Base-by-base conservation (phyloP, 2,329 filamentous ascomycete genomes). In the Botryotinia globosa region DNA sequence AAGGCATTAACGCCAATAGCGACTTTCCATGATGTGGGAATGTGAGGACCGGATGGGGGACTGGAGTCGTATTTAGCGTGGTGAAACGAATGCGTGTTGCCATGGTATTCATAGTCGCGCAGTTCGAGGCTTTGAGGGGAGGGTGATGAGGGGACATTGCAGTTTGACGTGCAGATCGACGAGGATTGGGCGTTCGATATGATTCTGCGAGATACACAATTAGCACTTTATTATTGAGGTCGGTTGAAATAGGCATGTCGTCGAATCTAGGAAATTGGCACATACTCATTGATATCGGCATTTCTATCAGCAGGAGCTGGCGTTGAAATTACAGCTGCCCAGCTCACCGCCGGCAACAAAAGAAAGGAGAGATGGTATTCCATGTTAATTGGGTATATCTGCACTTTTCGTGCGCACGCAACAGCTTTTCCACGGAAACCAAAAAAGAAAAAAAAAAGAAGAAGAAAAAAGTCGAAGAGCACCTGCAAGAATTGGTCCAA, bases 21-120 rank as follows among this genome's bases (percentile, higher is more conserved):
- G 10, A 72, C 71, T 37, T 72, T 72, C 64, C 65, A 72, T 25
- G 71, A 69, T 8, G 71, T 72, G 42, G 71, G 71, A 12, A 72
- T 68, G 42, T 62, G 65, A 32, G 71, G 71, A 8, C 54, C 14
- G 25, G 39, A 16, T 45, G 39, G 63, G 32, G 71, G 45, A 14
- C 61, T 32, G 3, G 32, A 29, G 4, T 67, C 32, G 48, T 67
- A 59, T 72, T 67, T 72, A 4, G 70, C 29, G 3, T 72, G 62
- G 48, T 72, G 62, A 1, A 67, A 67, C 5, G 65, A 67, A 37
- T 58, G 48, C 16, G 45, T 32, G 14, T 56, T 56, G n/a, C 51
- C 32, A 29, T 72, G 51, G 61, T 71, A 42, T 58, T 62, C 51
- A 10, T 45, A 58, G 44, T 45, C 44, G 61, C 69, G 69, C 37